Evolutionary conservation across 139 green algal genomes (phyloP), one percentile per base, ranked within the genome.

Genomic region (Chlamydomonas asymmetrica): DNA sequence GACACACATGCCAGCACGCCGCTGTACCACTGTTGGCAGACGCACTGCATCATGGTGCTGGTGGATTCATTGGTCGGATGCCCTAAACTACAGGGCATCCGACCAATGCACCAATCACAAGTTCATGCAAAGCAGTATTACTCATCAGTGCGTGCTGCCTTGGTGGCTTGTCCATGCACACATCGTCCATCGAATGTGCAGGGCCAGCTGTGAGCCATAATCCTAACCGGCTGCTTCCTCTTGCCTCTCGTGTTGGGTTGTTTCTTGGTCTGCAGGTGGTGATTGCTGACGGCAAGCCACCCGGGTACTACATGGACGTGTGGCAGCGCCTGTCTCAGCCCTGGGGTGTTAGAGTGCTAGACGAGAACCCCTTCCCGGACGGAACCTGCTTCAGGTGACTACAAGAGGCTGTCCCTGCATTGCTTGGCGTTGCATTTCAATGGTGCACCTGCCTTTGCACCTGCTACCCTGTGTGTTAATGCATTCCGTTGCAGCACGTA

Each of bases 301-400:
- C 75, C 16, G 80, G 80, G 40, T 60, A 49, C 65, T 86, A 68
- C 27, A 34, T 79, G 25, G 75, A 76, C 75, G 35, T 86, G 40
- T 80, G 71, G 74, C 64, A 59, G 0, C 9, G 45, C 0, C 71
- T 86, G 6, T 66, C 71, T 0, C 40, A 74, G 16, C 75, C 80
- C 8, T 73, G 74, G 40, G 71, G 57, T 1, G 40, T 86, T 32
- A 34, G 75, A 4, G 22, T 67, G 16, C 80, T 86, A 27, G 23
- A 32, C 2, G 9, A 60, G 2, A 13, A 65, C 22, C 75, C 80
- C 8, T 82, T 68, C 43, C 63, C 80, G 9, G 25, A 57, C 16
- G 71, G 73, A 64, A 82, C 80, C 23, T 86, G 80, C 71, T 70
- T 86, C 56, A 63, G 29, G n/a, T n/a, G n/a, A n/a, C n/a, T n/a